Percentiles rank a stretch among this genome's conserved stretches.
Evolutionary conservation across 2,329 filamentous ascomycete genomes (phyloP).

Genomic region (Neoarthrinium moseri): DNA sequence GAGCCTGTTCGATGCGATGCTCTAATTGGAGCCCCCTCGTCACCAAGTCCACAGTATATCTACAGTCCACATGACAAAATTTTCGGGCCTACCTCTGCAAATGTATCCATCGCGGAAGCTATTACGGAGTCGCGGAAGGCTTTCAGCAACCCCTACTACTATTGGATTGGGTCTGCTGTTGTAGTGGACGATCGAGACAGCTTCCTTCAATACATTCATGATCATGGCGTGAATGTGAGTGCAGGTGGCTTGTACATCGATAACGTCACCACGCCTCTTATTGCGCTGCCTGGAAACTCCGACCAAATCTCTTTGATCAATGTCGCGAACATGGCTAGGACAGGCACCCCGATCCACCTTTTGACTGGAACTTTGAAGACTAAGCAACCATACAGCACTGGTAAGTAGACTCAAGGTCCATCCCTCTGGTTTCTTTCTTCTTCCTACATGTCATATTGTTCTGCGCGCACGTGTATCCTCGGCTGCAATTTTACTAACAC

Average conservation of each 20-base stretch:
- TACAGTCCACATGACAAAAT: background rate
- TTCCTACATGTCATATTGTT: background rate
- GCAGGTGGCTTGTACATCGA: slow-evolving; percentile 17
- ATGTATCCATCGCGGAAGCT: slow-evolving; percentile 9
- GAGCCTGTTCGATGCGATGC: slow-evolving; percentile 16
- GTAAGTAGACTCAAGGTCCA: slow-evolving; percentile 1
- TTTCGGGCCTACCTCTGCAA: slow-evolving; percentile 15
- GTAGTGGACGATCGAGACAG: slow-evolving; percentile 14
- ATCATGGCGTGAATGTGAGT: slow-evolving; percentile 12
- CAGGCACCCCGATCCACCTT: slow-evolving; percentile 12
- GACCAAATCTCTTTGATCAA: slow-evolving; percentile 16
- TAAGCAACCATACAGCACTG: background rate
- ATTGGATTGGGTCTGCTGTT: background rate
- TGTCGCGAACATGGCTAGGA: slow-evolving; percentile 17
- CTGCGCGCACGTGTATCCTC: too few relatives aligned
- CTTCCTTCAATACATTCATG: slow-evolving; percentile 16
- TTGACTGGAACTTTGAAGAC: background rate
- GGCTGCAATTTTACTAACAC: too few relatives aligned
- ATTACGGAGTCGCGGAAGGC: too few relatives aligned
- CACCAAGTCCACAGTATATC: slow-evolving; percentile 3
- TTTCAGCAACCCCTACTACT: background rate
- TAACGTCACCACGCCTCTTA: slow-evolving; percentile 15
- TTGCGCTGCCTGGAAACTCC: slow-evolving; percentile 12
- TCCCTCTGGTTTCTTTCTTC: background rate
- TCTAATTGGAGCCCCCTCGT: slow-evolving; percentile 10